Conservation (phyloP, 176 grass and related monocot genomes). For the Calamus simplicifolius region DNA sequence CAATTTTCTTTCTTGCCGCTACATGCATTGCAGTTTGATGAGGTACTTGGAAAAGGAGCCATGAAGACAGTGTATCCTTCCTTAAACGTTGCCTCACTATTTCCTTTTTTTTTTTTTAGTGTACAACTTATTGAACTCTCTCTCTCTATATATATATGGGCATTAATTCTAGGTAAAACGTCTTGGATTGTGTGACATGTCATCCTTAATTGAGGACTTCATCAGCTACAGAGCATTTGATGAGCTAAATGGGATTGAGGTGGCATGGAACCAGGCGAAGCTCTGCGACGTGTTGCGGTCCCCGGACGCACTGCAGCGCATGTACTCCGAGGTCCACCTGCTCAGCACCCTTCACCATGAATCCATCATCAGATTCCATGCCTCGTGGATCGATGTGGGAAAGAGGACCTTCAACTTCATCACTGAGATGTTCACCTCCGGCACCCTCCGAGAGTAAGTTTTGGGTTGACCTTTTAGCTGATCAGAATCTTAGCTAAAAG, state of each 20-base stretch:
- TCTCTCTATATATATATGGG: background rate
- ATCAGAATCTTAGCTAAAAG: no score
- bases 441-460: constrained; percentile 67
- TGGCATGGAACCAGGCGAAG: constrained; percentile 94
- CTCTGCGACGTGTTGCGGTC: constrained; percentile 44
- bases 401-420: constrained; percentile 82
- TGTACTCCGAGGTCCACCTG: constrained; percentile 88
- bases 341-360: constrained; percentile 61
- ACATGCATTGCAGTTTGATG: constrained; percentile 35
- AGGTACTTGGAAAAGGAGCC: constrained; percentile 72
- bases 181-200: background rate
- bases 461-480: background rate
- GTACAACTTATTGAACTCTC: background rate
- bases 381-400: constrained; percentile 47
- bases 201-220: constrained; percentile 8
- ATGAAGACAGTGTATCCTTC: constrained; percentile 71
- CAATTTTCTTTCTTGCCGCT: no score
- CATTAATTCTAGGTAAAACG: background rate
- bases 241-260: constrained; percentile 59
- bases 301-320: constrained; percentile 52
- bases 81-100: background rate
- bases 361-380: constrained; percentile 61
- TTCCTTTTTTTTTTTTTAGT: background rate
- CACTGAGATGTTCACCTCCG: constrained; percentile 96
- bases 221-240: constrained; percentile 62